Conservation (phyloP, 306 rosid genomes). For the Glycine soja region DNA sequence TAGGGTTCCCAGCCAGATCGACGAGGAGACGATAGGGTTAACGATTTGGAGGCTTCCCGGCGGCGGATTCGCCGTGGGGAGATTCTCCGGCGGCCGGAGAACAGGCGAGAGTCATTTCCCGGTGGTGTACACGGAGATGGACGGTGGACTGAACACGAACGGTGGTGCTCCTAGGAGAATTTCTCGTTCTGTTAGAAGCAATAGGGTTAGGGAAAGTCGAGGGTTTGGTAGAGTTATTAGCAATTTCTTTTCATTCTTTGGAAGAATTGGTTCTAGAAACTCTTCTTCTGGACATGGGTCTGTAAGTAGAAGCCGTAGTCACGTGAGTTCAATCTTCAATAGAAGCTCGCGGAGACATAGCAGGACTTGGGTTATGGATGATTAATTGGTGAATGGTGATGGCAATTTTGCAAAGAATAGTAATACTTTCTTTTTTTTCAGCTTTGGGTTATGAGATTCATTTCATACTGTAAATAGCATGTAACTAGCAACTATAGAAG, state of each 20-base stretch:
- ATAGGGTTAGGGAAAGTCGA: constrained; percentile 67
- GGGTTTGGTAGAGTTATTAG: constrained; percentile 76
- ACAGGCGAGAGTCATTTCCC: constrained; percentile 76
- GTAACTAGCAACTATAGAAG: constrained; percentile 44
- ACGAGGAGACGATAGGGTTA: constrained; percentile 80
- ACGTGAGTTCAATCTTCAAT: constrained; percentile 60
- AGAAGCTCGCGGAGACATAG: constrained; percentile 64
- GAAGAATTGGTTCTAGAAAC: constrained; percentile 61
- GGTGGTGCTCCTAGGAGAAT: constrained; percentile 58
- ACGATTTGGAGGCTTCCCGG: constrained; percentile 96
- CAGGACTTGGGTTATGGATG: constrained; percentile 69
- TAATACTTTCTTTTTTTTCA: constrained; percentile 20
- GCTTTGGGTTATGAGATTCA: constrained; percentile 40
- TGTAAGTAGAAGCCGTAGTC: constrained; percentile 59
- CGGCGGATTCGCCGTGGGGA: constrained; percentile 90
- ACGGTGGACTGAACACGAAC: constrained; percentile 68
- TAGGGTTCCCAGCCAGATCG: constrained; percentile 53
- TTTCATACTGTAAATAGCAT: constrained; percentile 49
- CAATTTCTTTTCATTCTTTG: constrained; percentile 66
- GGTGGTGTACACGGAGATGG: constrained; percentile 94
- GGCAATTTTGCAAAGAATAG: constrained; percentile 49
- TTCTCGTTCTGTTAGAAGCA: constrained; percentile 65
- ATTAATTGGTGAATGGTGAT: constrained; percentile 40
- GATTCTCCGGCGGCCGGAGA: constrained; percentile 71
- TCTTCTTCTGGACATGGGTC: constrained; percentile 60